Conservation (phyloP, 768 basidiomycete genomes). For the Galerina marginata region DNA sequence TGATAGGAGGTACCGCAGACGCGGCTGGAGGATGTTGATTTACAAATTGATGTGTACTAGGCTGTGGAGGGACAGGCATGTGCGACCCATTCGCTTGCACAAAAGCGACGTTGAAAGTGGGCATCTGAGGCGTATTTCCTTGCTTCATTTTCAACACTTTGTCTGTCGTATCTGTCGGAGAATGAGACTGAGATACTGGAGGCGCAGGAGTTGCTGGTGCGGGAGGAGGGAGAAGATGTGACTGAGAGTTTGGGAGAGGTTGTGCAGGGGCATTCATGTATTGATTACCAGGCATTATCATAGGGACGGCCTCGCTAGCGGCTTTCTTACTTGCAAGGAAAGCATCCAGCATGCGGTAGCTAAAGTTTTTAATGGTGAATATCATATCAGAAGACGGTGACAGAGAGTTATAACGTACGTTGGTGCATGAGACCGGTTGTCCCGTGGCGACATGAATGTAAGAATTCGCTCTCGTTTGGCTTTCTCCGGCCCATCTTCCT, state of each 20-base stretch:
- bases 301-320: conserved; percentile 29
- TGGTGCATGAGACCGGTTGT: conserved; percentile 52
- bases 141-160: conserved; percentile 28
- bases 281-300: conserved; percentile 33
- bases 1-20: conserved; percentile 25
- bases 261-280: conserved; percentile 28
- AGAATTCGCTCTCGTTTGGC: conserved; percentile 75
- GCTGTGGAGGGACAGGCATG: conserved; percentile 39
- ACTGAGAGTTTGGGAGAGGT: conserved; percentile 21
- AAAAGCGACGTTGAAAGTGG: conserved; percentile 32
- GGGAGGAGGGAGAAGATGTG: conserved; percentile 30
- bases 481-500: conserved; percentile 79
- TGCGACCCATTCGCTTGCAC: conserved; percentile 35
- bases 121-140: conserved; percentile 32
- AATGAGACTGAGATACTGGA: conserved; percentile 33
- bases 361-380: conserved; percentile 27
- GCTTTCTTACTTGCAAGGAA: conserved; percentile 37
- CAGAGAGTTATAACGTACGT: conserved; percentile 42
- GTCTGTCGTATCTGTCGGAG: conserved; percentile 36
- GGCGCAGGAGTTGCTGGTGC: conserved; percentile 37
- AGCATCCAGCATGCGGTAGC: conserved; percentile 65
- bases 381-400: neutral
- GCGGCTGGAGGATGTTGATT: conserved; percentile 37
- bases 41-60: conserved; percentile 38
- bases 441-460: conserved; percentile 76